A percentile compares a stretch with the other conserved stretches of the same genome.
Evolutionary conservation across 2,329 filamentous ascomycete species (phyloP).

Genomic region (Fusarium subtropicale): DNA sequence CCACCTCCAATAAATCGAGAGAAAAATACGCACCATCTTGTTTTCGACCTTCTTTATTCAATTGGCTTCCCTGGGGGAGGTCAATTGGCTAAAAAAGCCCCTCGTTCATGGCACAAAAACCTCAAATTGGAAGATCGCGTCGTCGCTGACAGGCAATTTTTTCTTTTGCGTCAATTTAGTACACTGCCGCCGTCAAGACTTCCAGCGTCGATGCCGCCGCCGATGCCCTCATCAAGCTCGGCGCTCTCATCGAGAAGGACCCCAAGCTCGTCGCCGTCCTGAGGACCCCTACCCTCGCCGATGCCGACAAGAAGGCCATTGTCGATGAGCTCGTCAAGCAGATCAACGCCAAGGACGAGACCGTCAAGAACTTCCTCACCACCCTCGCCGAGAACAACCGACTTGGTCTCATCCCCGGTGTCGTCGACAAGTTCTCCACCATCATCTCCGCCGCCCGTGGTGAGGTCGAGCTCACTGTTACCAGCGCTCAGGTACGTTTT

Average conservation of each 20-base stretch:
- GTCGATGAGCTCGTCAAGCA: constrained; percentile 89
- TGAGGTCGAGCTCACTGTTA: constrained; percentile 93
- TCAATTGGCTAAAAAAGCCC: constrained; percentile 17
- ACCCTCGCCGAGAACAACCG: constrained; percentile 98
- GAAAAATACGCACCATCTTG: background rate
- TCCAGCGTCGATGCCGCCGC: constrained; percentile 86
- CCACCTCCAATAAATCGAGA: constrained; percentile 11
- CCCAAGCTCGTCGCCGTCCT: constrained; percentile 82
- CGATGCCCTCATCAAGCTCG: constrained; percentile 79
- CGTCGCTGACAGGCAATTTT: constrained; percentile 43
- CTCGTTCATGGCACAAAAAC: constrained; percentile 32
- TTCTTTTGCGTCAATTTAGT: constrained; percentile 69
- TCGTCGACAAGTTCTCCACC: constrained; percentile 86
- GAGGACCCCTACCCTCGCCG: constrained; percentile 80
- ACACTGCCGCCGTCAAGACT: constrained; percentile 93
- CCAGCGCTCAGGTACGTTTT: constrained; percentile 81
- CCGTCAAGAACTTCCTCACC: constrained; percentile 92
- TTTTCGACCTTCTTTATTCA: constrained; percentile 21
- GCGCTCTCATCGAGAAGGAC: constrained; percentile 81
- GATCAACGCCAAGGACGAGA: constrained; percentile 78
- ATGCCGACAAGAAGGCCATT: constrained; percentile 85
- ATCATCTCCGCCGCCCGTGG: constrained; percentile 90
- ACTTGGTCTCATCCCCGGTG: constrained; percentile 81
- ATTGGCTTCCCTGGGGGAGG: constrained; percentile 32
- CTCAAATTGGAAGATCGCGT: constrained; percentile 44